phyloP scores from a whole-genome alignment of 768 basidiomycete species.

The Polyporus arcularius region DNA sequence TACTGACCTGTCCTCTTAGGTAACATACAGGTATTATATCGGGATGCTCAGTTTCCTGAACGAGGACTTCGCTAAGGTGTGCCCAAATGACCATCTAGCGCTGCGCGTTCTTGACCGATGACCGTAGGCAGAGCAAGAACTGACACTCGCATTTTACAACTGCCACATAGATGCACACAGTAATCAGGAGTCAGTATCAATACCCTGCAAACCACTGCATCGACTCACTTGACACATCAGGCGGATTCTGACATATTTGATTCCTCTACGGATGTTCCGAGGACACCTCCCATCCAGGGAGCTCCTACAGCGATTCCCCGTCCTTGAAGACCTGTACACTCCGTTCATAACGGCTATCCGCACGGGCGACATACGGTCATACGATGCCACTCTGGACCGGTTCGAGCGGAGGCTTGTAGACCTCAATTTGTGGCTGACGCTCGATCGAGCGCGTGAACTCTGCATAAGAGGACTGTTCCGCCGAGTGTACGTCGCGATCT shows the following conservation, averaged over 20 bases:
- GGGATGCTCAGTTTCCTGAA: conserved; percentile 94
- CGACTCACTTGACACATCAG: conserved; percentile 41
- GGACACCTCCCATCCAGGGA: conserved; percentile 81
- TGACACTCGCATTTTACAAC: conserved; percentile 83
- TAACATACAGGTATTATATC: conserved; percentile 92
- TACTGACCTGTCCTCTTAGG: conserved; percentile 44
- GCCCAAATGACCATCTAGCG: conserved; percentile 6
- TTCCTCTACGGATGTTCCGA: conserved; percentile 85
- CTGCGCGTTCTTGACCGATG: not conserved
- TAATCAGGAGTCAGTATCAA: conserved; percentile 78
- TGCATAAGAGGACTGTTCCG: conserved; percentile 84
- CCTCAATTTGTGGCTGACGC: conserved; percentile 80
- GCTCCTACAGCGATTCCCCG: conserved; percentile 73
- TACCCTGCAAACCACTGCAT: not conserved
- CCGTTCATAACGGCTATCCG: conserved; percentile 85
- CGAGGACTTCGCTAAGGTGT: conserved; percentile 84
- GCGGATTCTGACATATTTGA: conserved; percentile 87
- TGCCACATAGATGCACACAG: conserved; percentile 69
- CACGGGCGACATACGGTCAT: conserved; percentile 73
- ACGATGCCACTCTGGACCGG: conserved; percentile 74
- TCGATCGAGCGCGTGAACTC: conserved; percentile 87
- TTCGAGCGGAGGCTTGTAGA: conserved; percentile 79
- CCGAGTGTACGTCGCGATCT: conserved; percentile 54
- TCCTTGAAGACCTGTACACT: conserved; percentile 67
- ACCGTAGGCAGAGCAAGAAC: conserved; percentile 76